A percentile compares a stretch with the other conserved stretches of the same genome.
These are phyloP conservation scores for Colletotrichum navitas DNA, from an alignment of 2,329 filamentous ascomycete species.

Conservation along the genomic window DNA sequence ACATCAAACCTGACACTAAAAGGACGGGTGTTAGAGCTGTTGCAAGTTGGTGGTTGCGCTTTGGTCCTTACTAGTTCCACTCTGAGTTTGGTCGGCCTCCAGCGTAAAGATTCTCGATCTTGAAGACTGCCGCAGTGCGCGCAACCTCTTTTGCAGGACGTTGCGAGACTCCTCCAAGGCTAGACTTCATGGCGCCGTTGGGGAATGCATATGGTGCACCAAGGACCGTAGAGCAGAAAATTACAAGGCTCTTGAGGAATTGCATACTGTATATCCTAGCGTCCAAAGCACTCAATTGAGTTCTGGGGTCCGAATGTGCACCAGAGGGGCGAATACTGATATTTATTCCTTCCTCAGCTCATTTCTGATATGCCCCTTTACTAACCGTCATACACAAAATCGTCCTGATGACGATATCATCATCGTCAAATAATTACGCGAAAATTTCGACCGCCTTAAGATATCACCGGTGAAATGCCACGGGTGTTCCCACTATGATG, in stretches of 20 bases:
- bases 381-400: background rate
- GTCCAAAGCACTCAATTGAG: background rate
- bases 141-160: background rate
- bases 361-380: background rate
- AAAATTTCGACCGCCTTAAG: background rate
- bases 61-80: conserved; percentile 35
- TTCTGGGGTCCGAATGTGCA: background rate
- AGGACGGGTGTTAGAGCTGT: background rate
- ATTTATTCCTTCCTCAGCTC: background rate
- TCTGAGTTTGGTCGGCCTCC: conserved; percentile 17
- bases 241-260: background rate
- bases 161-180: background rate
- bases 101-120: conserved; percentile 25
- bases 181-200: background rate
- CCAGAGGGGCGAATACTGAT: background rate
- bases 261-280: conserved; percentile 6
- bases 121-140: conserved; percentile 14
- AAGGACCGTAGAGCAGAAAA: conserved; percentile 4
- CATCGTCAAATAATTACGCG: background rate
- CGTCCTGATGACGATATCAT: background rate
- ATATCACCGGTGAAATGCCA: background rate
- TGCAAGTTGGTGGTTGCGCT: too few relatives aligned
- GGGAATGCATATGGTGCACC: conserved; percentile 1
- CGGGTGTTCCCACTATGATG: too few relatives aligned
- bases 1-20: conserved; percentile 25